Evolutionary conservation across 805 yeast species (phyloP), one percentile per base, ranked within the genome.

Genomic region (Suhomyces sp.): DNA sequence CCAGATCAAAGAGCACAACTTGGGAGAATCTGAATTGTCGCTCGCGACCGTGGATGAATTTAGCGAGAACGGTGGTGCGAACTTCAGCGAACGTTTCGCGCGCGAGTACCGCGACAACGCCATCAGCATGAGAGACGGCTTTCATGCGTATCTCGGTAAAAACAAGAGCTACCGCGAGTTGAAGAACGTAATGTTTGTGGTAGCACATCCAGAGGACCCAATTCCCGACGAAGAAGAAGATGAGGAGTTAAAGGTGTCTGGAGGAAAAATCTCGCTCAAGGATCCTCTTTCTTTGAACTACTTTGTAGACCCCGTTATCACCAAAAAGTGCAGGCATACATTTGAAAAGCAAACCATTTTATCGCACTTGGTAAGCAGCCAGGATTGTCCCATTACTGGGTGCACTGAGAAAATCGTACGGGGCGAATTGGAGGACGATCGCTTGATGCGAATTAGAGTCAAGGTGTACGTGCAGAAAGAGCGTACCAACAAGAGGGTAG

Each of bases 201-300:
- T 83, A 15, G 65, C 75, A 2, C 75, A 83, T 55, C 94, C 94
- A 0, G 79, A 79, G 27, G 81, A 80, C 25, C 85, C 88, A 6
- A 59, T 87, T 17, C 89, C 89, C 0, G 78, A 73, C 13, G 68
- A 63, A 1, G 64, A 60, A 0, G 83, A 75, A 12, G 85, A 80
- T 37, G 89, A 84, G 20, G 93, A 85, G 20, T 44, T 87, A 29
- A 80, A 77, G 41, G 78, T 87, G 5, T 82, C 81, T 8, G 96
- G 94, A 51, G 94, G 94, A 37, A 79, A 70, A 35, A 71, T 88
- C n/a, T 82, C 84, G 45, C 62, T 88, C 52, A 77, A 73, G 22
- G 90, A 92, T 62, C 93, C 93, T 0, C 72, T 87, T 12, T 81
- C 91, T 0, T 61, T 79, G 52, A 71, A 76, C 48, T 64, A 71